Percentiles rank a stretch among this genome's conserved stretches.
Evolutionary conservation across 2,329 filamentous ascomycete genomes (phyloP).

Genomic region (Aschersonia sp.): DNA sequence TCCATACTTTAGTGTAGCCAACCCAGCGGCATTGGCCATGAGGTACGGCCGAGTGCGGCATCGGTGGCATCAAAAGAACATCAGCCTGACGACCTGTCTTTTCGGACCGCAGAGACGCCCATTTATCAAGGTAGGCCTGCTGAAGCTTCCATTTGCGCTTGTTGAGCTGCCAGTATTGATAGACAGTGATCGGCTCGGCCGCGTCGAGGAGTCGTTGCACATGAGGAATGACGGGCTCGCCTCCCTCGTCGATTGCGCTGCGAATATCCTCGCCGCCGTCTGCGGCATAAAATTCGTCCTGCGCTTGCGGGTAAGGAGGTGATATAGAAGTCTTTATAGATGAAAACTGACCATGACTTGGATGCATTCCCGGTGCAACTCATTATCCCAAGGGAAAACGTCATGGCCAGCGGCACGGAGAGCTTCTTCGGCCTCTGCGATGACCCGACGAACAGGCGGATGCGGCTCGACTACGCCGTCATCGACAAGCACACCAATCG

Average conservation of each 20-base stretch:
- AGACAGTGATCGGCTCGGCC: constrained; percentile 40
- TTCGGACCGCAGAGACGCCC: constrained; percentile 30
- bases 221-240: constrained; percentile 44
- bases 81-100: constrained; percentile 33
- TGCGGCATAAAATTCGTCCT: constrained; percentile 34
- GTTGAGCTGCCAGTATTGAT: constrained; percentile 54
- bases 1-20: constrained; percentile 24
- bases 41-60: constrained; percentile 43
- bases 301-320: not conserved
- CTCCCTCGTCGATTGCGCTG: constrained; percentile 33
- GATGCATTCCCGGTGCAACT: constrained; percentile 38
- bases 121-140: constrained; percentile 38
- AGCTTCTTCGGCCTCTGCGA: constrained; percentile 20
- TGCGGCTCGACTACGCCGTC: constrained; percentile 40
- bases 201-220: constrained; percentile 41
- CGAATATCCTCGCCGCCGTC: constrained; percentile 51
- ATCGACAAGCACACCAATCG: constrained; percentile 33
- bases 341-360: constrained; percentile 33
- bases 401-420: constrained; percentile 36
- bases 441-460: constrained; percentile 32
- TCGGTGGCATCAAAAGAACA: constrained; percentile 39
- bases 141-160: constrained; percentile 30
- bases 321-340: not conserved
- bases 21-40: constrained; percentile 26
- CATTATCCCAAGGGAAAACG: constrained; percentile 35